A percentile compares a stretch with the other conserved stretches of the same genome.
Evolutionary conservation across 2,329 filamentous ascomycete species (phyloP).

Genomic region (Macroventuria anomochaeta): DNA sequence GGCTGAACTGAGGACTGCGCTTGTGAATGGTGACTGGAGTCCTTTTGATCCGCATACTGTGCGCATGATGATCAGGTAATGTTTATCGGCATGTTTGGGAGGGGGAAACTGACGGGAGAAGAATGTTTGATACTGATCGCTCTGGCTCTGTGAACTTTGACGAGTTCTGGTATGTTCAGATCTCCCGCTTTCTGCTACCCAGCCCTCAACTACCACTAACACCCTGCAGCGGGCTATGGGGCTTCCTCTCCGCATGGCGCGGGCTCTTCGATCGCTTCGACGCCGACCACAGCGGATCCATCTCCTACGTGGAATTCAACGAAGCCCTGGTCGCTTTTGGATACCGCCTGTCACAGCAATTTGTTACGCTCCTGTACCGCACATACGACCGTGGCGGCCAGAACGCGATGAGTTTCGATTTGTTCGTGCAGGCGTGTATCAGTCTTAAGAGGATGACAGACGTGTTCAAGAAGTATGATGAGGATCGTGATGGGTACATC

Average conservation of each 20-base stretch:
- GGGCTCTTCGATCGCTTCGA: slow-evolving; percentile 96
- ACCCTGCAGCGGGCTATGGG: slow-evolving; percentile 76
- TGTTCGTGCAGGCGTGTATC: slow-evolving; percentile 98
- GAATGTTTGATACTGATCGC: slow-evolving; percentile 96
- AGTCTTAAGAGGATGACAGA: slow-evolving; percentile 98
- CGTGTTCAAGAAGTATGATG: slow-evolving; percentile 98
- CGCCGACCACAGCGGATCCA: slow-evolving; percentile 82
- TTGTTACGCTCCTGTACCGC: slow-evolving; percentile 83
- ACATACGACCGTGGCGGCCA: slow-evolving; percentile 72
- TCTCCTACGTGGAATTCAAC: slow-evolving; percentile 83
- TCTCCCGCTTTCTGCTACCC: not conserved
- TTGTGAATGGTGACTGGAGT: slow-evolving; percentile 96
- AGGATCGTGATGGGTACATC: slow-evolving; percentile 89
- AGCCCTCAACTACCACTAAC: slow-evolving; percentile 17
- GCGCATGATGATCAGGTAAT: slow-evolving; percentile 86
- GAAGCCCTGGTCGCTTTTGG: slow-evolving; percentile 91
- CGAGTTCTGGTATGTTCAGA: slow-evolving; percentile 74
- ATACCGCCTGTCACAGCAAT: slow-evolving; percentile 79
- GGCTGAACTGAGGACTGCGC: slow-evolving; percentile 82
- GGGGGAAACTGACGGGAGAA: slow-evolving; percentile 15
- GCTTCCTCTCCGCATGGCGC: slow-evolving; percentile 92
- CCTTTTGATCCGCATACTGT: slow-evolving; percentile 93
- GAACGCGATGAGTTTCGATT: slow-evolving; percentile 72
- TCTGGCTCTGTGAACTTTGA: slow-evolving; percentile 90
- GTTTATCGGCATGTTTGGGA: not conserved